A percentile compares a stretch with the other conserved stretches of the same genome.
These are phyloP conservation scores for Mucor mucedo DNA, from an alignment of 371 early-diverging fungal species.

Conservation along the genomic window DNA sequence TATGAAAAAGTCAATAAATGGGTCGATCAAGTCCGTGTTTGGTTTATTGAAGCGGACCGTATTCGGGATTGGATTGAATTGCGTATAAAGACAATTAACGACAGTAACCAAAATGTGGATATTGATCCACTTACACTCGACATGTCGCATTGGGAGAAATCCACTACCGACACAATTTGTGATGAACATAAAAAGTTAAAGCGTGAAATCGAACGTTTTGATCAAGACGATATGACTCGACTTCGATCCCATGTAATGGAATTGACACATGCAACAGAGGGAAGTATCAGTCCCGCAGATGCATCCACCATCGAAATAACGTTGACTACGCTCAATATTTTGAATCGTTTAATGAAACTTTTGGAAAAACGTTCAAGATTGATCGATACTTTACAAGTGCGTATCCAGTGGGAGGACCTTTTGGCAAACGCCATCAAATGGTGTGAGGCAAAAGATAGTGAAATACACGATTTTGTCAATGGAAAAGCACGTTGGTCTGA, in stretches of 20 bases:
- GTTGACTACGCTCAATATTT: constrained; percentile 37
- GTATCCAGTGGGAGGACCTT: constrained; percentile 42
- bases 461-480: constrained; percentile 19
- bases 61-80: constrained; percentile 56
- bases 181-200: constrained; percentile 47
- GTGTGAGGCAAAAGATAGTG: constrained; percentile 19
- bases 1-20: constrained; percentile 47
- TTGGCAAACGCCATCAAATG: constrained; percentile 10
- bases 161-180: constrained; percentile 19
- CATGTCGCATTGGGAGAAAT: constrained; percentile 18
- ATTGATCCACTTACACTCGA: constrained; percentile 40
- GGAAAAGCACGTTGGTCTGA: constrained; percentile 26
- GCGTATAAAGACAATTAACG: constrained; percentile 41
- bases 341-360: constrained; percentile 38
- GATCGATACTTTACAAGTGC: constrained; percentile 26
- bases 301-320: constrained; percentile 57
- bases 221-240: constrained; percentile 58
- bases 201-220: constrained; percentile 53
- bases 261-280: constrained; percentile 31
- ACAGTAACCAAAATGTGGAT: constrained; percentile 25
- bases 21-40: constrained; percentile 59
- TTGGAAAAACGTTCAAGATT: constrained; percentile 28
- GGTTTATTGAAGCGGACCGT: constrained; percentile 59
- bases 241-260: constrained; percentile 49
- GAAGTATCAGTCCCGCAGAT: constrained; percentile 50